Conservation (phyloP, 495 filamentous ascomycete genomes). For the Glonium stellatum region DNA sequence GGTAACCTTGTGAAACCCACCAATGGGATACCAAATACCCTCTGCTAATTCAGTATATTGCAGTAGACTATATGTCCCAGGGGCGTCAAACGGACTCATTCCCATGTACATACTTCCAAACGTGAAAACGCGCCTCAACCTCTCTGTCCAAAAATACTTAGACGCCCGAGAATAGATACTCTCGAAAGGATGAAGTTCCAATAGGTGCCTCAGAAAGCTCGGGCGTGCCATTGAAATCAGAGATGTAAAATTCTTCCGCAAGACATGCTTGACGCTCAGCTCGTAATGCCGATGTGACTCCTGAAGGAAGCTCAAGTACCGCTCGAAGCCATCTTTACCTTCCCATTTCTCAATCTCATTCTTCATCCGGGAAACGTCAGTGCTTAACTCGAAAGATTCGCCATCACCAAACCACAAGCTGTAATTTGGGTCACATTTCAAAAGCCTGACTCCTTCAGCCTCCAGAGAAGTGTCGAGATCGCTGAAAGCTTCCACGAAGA, state of each 20-base stretch:
- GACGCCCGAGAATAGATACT: constrained; percentile 53
- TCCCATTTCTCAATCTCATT: constrained; percentile 59
- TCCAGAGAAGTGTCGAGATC: constrained; percentile 56
- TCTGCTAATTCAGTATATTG: constrained; percentile 67
- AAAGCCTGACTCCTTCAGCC: constrained; percentile 51
- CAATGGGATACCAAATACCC: constrained; percentile 66
- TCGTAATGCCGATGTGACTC: constrained; percentile 62
- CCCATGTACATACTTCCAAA: constrained; percentile 76
- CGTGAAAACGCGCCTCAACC: constrained; percentile 59
- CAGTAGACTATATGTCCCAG: constrained; percentile 62
- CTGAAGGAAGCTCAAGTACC: constrained; percentile 54
- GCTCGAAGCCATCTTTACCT: constrained; percentile 55
- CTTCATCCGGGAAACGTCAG: constrained; percentile 58
- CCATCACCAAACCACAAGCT: constrained; percentile 60
- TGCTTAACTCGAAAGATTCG: constrained; percentile 50
- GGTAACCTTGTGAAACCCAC: constrained; percentile 55
- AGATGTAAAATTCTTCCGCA: constrained; percentile 55
- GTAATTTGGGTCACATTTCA: constrained; percentile 68
- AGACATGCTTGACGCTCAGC: constrained; percentile 51
- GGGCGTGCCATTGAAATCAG: constrained; percentile 46
- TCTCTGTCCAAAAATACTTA: constrained; percentile 59
- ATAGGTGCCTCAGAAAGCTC: constrained; percentile 45
- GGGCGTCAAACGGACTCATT: constrained; percentile 66
- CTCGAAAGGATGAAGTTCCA: constrained; percentile 57
- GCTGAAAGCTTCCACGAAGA: constrained; percentile 56